Evolutionary conservation across 495 filamentous ascomycete species (phyloP), one percentile per base, ranked within the genome.

Genomic region (Collariella sp.): DNA sequence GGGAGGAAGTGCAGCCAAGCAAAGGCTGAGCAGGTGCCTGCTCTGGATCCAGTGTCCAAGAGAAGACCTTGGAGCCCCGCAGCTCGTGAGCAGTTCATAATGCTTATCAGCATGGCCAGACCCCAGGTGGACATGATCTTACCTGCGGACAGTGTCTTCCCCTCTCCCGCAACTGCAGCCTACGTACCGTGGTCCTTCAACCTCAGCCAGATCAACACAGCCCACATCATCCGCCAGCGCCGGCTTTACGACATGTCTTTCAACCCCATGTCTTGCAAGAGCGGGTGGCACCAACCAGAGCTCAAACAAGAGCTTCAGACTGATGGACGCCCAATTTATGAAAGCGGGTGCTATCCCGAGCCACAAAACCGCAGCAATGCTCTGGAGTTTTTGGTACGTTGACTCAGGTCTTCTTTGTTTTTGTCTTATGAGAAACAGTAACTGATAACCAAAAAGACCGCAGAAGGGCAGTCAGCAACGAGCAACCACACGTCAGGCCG

Each of bases 51-150:
- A 11, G 44, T 2, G 15, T 9, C 16, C 19, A 53, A 23, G 39
- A 49, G 24, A n/a, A 31, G 44, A 12, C 7, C 26, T 31, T 31
- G 26, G 26, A n/a, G 26, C 26, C 26, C 26, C 26, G 26, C 26
- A 31, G 9, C 5, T 31, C 26, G 26, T 4, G 26, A 31, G 26
- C 5, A 31, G 26, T 31, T 48, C 34, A 51, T n/a, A 42, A 59
- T 59, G 56, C 26, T 59, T 59, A 59, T 59, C 50, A 59, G 46
- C n/a, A n/a, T 43, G 36, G 16, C 51, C 15, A 50, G 19, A 19
- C 55, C 56, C 56, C 51, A 44, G 45, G 22, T 18, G 9, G 40
- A 54, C 34, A 12, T 40, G 20, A 39, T 46, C 16, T 50, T 29
- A n/a, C 39, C 40, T 20, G 38, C 19, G 13, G 46, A 48, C 44